phyloP scores from a whole-genome alignment of 2,329 filamentous ascomycete species.

The Pyrenophora seminiperda region DNA sequence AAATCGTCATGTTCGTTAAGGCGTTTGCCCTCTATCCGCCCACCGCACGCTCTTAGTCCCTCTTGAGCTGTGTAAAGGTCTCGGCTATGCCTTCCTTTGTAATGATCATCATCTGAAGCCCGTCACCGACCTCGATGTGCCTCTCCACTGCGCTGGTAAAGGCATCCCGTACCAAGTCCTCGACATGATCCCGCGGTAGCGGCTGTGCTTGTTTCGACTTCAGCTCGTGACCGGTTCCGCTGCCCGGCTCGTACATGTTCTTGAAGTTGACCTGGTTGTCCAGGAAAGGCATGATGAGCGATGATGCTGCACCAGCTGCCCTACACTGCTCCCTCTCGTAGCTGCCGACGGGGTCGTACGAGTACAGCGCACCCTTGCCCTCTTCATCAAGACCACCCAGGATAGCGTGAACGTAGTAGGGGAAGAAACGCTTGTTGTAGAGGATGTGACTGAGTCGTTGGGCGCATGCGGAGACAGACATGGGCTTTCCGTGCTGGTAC shows the following conservation, averaged over 20 bases:
- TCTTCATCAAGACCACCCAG: conserved; percentile 93
- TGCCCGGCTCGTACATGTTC: conserved; percentile 93
- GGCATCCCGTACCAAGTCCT: conserved; percentile 91
- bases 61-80: conserved; percentile 80
- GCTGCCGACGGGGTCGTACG: conserved; percentile 95
- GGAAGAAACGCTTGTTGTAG: conserved; percentile 98
- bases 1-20: conserved; percentile 48
- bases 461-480: conserved; percentile 91
- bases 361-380: conserved; percentile 91
- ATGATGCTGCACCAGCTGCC: conserved; percentile 87
- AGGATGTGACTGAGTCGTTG: conserved; percentile 94
- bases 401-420: conserved; percentile 96
- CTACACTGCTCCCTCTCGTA: conserved; percentile 97
- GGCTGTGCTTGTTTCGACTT: conserved; percentile 71
- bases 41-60: conserved; percentile 33
- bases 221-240: conserved; percentile 80
- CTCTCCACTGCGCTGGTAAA: conserved; percentile 98
- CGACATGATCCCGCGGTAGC: conserved; percentile 73
- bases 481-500: conserved; percentile 96
- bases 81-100: conserved; percentile 89
- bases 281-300: conserved; percentile 97
- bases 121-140: conserved; percentile 98
- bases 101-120: conserved; percentile 92
- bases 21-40: conserved; percentile 32
- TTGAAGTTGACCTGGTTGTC: conserved; percentile 99